Evolutionary conservation across 208 protist genomes (phyloP).

Genomic region (Blechomonas ayalai): DNA sequence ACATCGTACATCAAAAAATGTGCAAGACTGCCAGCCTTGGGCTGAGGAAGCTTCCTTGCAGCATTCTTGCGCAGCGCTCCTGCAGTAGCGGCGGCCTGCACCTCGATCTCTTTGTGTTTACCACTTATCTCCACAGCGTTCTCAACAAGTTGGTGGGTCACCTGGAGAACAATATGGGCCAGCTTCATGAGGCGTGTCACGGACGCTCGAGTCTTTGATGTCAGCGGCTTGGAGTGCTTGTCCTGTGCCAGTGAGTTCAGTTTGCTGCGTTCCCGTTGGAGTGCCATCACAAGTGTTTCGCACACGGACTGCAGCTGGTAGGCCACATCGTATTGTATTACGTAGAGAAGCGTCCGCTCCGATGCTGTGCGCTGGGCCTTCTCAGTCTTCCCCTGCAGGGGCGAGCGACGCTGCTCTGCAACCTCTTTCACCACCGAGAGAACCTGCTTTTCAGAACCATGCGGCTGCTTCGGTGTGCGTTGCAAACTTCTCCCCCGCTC

Average conservation of each 20-base stretch:
- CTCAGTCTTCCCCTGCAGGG: not conserved
- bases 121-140: conserved; percentile 9
- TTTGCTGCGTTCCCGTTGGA: conserved; percentile 51
- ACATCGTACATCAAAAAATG: conserved; percentile 76
- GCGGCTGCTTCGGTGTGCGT: not conserved
- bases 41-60: conserved; percentile 53
- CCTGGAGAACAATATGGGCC: conserved; percentile 76
- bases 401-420: not conserved
- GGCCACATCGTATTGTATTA: conserved; percentile 73
- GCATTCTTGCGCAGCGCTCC: conserved; percentile 27
- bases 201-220: conserved; percentile 18
- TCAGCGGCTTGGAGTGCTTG: conserved; percentile 10
- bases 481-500: not conserved
- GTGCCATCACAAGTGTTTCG: conserved; percentile 40
- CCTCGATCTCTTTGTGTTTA: conserved; percentile 15
- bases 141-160: conserved; percentile 60
- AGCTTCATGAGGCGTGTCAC: conserved; percentile 43
- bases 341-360: conserved; percentile 47
- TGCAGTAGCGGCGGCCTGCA: conserved; percentile 10
- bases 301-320: conserved; percentile 81
- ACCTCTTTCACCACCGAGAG: not conserved
- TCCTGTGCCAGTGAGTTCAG: conserved; percentile 29
- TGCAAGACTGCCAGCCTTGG: conserved; percentile 38
- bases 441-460: not conserved
- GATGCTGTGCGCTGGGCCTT: conserved; percentile 15